These are phyloP conservation scores for Henckelia pumila DNA, from an alignment of 257 asterid species.

Conservation along the genomic window DNA sequence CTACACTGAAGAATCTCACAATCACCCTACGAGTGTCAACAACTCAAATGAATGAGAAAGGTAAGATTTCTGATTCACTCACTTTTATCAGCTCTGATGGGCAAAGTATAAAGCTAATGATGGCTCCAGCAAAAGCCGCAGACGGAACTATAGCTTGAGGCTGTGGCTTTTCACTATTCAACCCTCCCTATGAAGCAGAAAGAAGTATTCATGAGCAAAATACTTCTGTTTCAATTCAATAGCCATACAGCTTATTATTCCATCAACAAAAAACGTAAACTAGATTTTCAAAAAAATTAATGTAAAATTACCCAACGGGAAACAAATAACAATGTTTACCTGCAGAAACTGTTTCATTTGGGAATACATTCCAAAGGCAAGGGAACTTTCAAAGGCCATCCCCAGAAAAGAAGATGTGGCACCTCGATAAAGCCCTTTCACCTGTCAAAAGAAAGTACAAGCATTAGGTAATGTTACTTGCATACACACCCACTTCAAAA, in stretches of 20 bases:
- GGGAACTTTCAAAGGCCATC: slow-evolving; percentile 93
- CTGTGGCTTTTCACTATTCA: neutral
- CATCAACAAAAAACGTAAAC: slow-evolving; percentile 24
- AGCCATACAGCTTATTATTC: slow-evolving; percentile 11
- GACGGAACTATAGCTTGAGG: neutral
- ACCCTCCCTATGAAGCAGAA: slow-evolving; percentile 44
- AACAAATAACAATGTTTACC: slow-evolving; percentile 39
- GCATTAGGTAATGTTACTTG: slow-evolving; percentile 1
- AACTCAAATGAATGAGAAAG: slow-evolving; percentile 16
- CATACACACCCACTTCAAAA: slow-evolving; percentile 15
- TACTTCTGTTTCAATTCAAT: neutral
- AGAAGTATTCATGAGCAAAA: slow-evolving; percentile 20
- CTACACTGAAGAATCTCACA: slow-evolving; percentile 81
- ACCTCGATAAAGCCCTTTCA: slow-evolving; percentile 83
- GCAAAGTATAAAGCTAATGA: slow-evolving; percentile 75
- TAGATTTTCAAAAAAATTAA: slow-evolving; percentile 9
- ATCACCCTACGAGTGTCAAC: slow-evolving; percentile 36
- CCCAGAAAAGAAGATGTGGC: slow-evolving; percentile 90
- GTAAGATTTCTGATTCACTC: slow-evolving; percentile 30
- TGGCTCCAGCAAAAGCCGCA: slow-evolving; percentile 62
- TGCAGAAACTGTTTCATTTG: slow-evolving; percentile 74
- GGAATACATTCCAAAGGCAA: slow-evolving; percentile 85
- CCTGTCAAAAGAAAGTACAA: slow-evolving; percentile 43
- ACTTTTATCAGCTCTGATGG: slow-evolving; percentile 93
- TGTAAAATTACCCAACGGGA: neutral